A percentile compares a stretch with the other conserved stretches of the same genome.
Evolutionary conservation across 805 yeast species (phyloP).

Genomic region (Sugiyamaella mastotermitis): DNA sequence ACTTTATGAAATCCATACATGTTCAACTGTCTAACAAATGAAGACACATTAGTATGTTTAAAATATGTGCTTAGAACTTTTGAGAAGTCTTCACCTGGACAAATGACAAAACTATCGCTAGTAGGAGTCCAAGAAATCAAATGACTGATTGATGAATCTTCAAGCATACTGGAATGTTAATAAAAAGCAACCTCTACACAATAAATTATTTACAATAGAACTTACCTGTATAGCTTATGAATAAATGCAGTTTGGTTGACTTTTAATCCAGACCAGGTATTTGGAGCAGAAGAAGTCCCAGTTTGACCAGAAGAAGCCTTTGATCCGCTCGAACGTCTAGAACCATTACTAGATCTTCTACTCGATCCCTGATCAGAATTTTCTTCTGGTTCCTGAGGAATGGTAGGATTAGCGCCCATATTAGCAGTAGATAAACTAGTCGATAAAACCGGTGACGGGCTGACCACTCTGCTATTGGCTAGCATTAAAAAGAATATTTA

Average conservation of each 20-base stretch:
- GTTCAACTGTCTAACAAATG: conserved; percentile 89
- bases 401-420: too few species aligned
- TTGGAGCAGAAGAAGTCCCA: too few species aligned
- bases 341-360: too few species aligned
- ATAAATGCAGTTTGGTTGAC: conserved; percentile 56
- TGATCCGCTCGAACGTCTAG: too few species aligned
- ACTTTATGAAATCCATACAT: conserved; percentile 94
- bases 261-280: conserved; percentile 1
- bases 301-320: too few species aligned
- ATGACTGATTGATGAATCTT: conserved; percentile 63
- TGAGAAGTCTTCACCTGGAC: conserved; percentile 83
- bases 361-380: too few species aligned
- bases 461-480: too few species aligned
- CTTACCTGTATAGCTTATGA: conserved; percentile 64
- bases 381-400: too few species aligned
- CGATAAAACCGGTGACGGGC: too few species aligned
- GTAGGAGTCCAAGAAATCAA: conserved; percentile 80
- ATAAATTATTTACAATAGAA: conserved; percentile 1
- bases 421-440: too few species aligned
- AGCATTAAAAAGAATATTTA: too few species aligned
- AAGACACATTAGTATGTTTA: conserved; percentile 90
- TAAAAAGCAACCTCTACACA: too few species aligned
- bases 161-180: conserved; percentile 65
- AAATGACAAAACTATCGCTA: conserved; percentile 67
- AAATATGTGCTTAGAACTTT: conserved; percentile 67